Evolutionary conservation across 371 early-diverging fungal genomes (phyloP), one percentile per base, ranked within the genome.

Genomic region (Phascolomyces articulosus): DNA sequence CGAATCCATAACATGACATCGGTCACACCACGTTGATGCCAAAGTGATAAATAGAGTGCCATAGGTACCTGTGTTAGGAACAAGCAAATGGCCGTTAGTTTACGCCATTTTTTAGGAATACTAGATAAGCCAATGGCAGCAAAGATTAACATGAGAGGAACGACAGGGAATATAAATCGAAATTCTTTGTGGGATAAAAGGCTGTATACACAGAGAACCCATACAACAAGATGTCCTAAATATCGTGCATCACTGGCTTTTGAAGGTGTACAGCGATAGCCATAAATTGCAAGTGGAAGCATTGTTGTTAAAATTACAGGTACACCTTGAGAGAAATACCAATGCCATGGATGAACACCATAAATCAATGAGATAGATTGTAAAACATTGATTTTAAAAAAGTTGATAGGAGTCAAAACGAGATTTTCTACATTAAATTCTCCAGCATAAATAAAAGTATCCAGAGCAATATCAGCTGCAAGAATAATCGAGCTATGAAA

Each of bases 21-120:
- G 13, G 96, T 67, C 0, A 95, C 95, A n/a, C 97, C 98, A 7
- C 95, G 85, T 73, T 96, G 95, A 77, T 98, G 98, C 55, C 91
- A 85, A 7, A 84, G 55, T 2, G 87, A 80, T 0, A 90, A 74
- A 74, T 94, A 96, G 28, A 89, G 58, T 0, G 86, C 91, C 60
- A 91, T 73, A 0, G 88, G 77, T 0, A 89, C 63, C 61, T 94
- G 94, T 7, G 92, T 90, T 4, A 82, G 18, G 4, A 90, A 54
- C 16, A 90, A 47, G 0, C 74, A 40, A 1, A 72, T 26, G 3
- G 18, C 38, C 2, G 38, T 13, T 28, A 11, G 20, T 18, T 47
- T 48, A 20, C 79, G 63, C 68, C 67, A 57, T 29, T 31, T 3
- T 1, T 56, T 20, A 11, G 63, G 59, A 8, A 64, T 20, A 21